Percentiles rank a stretch among this genome's conserved stretches.
Evolutionary conservation across 805 yeast genomes (phyloP).

Genomic region (Candida montana): DNA sequence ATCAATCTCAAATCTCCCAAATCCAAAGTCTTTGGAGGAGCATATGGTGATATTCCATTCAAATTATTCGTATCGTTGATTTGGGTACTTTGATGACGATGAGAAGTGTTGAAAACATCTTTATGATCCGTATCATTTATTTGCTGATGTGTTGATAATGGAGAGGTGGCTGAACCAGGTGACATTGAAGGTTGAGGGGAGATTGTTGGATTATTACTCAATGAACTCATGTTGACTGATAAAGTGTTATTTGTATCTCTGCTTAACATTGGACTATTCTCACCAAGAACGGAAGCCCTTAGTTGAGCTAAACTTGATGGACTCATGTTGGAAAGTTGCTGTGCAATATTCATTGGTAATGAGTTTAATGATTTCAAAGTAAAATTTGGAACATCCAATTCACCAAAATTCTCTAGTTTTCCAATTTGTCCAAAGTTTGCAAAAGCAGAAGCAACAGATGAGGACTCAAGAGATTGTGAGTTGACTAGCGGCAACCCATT

Average conservation of each 20-base stretch:
- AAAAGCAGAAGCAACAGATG: not conserved
- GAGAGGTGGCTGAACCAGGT: constrained; percentile 23
- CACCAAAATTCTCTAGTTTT: constrained; percentile 5
- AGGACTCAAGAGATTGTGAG: not conserved
- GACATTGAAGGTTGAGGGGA: constrained; percentile 27
- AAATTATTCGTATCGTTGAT: not conserved
- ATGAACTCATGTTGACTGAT: constrained; percentile 23
- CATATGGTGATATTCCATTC: constrained; percentile 18
- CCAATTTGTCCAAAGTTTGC: constrained; percentile 1
- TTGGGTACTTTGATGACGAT: not conserved
- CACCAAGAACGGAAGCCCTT: constrained; percentile 12
- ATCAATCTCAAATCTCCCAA: constrained; percentile 63
- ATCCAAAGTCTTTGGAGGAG: constrained; percentile 45
- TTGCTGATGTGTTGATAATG: constrained; percentile 17
- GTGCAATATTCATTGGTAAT: constrained; percentile 6
- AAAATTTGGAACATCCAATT: constrained; percentile 9
- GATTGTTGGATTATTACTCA: constrained; percentile 25
- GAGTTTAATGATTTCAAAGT: constrained; percentile 8
- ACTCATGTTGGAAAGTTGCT: constrained; percentile 10
- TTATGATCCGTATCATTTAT: constrained; percentile 2
- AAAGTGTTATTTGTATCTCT: constrained; percentile 8
- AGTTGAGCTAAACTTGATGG: constrained; percentile 14
- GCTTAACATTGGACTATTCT: constrained; percentile 9
- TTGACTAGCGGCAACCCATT: not conserved
- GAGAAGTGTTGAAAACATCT: constrained; percentile 2